Evolutionary conservation across 176 grass and related monocot genomes (phyloP), one percentile per base, ranked within the genome.

Genomic region (Pontederia crassipes): DNA sequence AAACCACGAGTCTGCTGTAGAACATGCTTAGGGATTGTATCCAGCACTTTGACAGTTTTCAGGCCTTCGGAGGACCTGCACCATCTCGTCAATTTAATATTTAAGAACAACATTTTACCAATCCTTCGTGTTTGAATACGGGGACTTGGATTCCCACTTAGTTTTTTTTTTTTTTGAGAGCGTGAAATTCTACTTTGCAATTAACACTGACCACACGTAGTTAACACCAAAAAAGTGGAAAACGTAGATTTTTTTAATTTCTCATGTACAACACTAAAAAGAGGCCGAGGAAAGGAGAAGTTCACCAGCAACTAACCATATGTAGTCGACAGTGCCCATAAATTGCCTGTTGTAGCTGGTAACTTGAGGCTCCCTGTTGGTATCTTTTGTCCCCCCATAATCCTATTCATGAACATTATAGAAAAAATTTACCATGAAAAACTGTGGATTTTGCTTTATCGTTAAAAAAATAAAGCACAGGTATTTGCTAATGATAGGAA

Each of bases 301-400:
- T 40, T 40, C 32, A 40, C 32, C 3, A 3, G 3, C 32, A 3
- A 40, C 32, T 71, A 80, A 97, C 84, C 92, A 97, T 82, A 91
- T 83, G 29, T 91, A 97, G 70, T 97, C 92, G n/a, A 97, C 87
- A 12, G 87, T 97, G 47, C 92, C 92, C 86, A 91, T 84, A 71
- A 97, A 91, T 70, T 78, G 86, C 45, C 65, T 71, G 72, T 91
- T 68, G 68, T 97, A 97, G 67, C 83, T 85, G 51, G 92, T 97
- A 49, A 82, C 92, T 69, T 80, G 65, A 0, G 87, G 87, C 54
- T 97, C 92, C 73, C 80, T 81, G 71, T 63, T 77, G 51, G 78
- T 67, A 48, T 79, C 84, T 82, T 85, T 97, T 58, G 92, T 97
- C 57, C 84, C 92, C 4, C 45, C 67, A 83, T 78, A 76, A 72